Evolutionary conservation across 1,139 yeast species (phyloP).

Genomic region (Candida frijolesensis): DNA sequence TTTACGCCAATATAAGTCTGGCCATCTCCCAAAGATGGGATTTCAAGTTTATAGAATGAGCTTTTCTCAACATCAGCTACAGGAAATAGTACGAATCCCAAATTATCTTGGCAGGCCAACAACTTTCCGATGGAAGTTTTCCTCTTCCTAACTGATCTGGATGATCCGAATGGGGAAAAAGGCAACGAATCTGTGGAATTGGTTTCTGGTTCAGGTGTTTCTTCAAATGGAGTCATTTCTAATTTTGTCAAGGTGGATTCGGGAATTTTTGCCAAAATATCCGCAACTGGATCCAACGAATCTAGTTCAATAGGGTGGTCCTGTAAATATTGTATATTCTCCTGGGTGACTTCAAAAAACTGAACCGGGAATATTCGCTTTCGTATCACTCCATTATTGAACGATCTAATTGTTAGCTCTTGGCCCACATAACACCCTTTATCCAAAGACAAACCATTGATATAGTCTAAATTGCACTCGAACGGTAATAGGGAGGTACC

Average conservation of each 20-base stretch:
- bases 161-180: constrained; percentile 35
- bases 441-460: constrained; percentile 79
- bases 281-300: constrained; percentile 20
- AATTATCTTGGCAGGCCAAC: constrained; percentile 54
- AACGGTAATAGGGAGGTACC: constrained; percentile 65
- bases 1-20: constrained; percentile 41
- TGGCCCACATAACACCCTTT: constrained; percentile 98
- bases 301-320: constrained; percentile 21
- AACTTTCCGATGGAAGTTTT: constrained; percentile 59
- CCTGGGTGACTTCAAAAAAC: constrained; percentile 36
- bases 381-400: constrained; percentile 77
- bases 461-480: constrained; percentile 80
- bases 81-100: constrained; percentile 66
- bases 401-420: constrained; percentile 88
- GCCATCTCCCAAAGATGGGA: constrained; percentile 27
- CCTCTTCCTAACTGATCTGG: constrained; percentile 33
- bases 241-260: constrained; percentile 24
- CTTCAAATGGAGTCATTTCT: constrained; percentile 25
- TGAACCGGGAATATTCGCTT: constrained; percentile 80
- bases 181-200: constrained; percentile 1
- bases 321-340: constrained; percentile 17
- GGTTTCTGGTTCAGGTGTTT: constrained; percentile 15
- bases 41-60: constrained; percentile 30
- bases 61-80: constrained; percentile 42
- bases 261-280: constrained; percentile 21